Conservation (phyloP, 306 rosid genomes). For the Myrica gale region DNA sequence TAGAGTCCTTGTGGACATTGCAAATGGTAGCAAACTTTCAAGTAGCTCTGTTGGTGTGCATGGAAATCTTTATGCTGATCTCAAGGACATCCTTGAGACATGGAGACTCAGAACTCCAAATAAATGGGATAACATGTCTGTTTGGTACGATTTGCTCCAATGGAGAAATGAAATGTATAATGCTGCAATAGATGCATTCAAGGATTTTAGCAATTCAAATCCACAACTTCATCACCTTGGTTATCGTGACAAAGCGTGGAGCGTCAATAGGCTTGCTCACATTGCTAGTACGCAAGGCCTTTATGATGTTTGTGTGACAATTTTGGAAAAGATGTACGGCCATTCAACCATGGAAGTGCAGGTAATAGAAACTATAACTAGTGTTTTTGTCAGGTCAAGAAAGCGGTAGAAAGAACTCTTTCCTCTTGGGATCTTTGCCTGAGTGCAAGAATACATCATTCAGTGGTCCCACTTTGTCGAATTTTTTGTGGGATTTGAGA, state of each 20-base stretch:
- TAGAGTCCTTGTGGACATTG: slow-evolving; percentile 75
- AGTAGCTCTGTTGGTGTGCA: slow-evolving; percentile 75
- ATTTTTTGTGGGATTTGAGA: background rate
- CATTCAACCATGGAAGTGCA: slow-evolving; percentile 99
- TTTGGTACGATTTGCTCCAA: slow-evolving; percentile 96
- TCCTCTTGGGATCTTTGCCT: slow-evolving; percentile 17
- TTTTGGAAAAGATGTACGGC: slow-evolving; percentile 94
- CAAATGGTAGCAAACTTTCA: slow-evolving; percentile 75
- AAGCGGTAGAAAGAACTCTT: background rate
- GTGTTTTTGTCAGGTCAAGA: background rate
- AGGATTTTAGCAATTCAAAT: slow-evolving; percentile 74
- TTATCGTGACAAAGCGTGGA: slow-evolving; percentile 99
- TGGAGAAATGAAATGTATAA: slow-evolving; percentile 99
- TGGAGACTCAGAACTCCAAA: slow-evolving; percentile 99
- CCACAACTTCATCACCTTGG: slow-evolving; percentile 96
- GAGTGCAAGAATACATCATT: background rate
- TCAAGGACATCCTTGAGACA: slow-evolving; percentile 97
- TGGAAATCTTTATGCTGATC: slow-evolving; percentile 92
- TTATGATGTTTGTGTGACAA: slow-evolving; percentile 81
- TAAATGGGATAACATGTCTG: slow-evolving; percentile 98
- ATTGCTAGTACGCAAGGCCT: slow-evolving; percentile 96
- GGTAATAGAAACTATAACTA: slow-evolving; percentile 42
- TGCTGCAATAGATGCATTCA: slow-evolving; percentile 92
- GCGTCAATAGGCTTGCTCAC: slow-evolving; percentile 94
- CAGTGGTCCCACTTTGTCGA: background rate